Evolutionary conservation across 345 rosid genomes (phyloP).

Genomic region (Geranium brycei): DNA sequence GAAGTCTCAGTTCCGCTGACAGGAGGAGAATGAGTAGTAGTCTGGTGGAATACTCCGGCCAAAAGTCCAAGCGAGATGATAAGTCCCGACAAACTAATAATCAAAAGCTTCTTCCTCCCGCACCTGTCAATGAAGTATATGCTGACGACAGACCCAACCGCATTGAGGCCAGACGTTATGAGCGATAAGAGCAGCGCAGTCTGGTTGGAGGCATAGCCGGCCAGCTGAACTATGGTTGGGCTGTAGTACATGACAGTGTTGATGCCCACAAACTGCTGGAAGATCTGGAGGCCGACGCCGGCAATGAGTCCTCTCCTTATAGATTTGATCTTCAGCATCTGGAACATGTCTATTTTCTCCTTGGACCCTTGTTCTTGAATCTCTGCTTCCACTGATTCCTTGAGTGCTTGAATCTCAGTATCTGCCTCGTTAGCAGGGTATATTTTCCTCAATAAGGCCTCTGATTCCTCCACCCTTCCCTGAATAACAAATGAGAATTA

Average conservation of each 20-base stretch:
- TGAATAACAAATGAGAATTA: constrained; percentile 6
- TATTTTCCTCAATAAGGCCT: constrained; percentile 42
- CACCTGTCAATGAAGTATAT: constrained; percentile 58
- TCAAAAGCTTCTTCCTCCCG: constrained; percentile 71
- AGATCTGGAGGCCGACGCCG: constrained; percentile 75
- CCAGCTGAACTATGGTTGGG: constrained; percentile 68
- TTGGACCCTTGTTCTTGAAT: constrained; percentile 36
- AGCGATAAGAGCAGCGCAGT: constrained; percentile 74
- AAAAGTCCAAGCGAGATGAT: constrained; percentile 43
- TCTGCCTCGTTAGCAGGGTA: constrained; percentile 48
- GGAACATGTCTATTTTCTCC: constrained; percentile 39
- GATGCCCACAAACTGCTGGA: constrained; percentile 85
- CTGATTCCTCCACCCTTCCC: constrained; percentile 78
- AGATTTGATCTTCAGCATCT: constrained; percentile 39
- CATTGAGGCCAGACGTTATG: constrained; percentile 62
- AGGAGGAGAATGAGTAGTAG: constrained; percentile 40
- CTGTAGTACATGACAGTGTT: constrained; percentile 92
- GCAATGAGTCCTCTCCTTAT: constrained; percentile 62
- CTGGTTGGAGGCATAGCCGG: constrained; percentile 72
- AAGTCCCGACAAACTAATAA: constrained; percentile 54
- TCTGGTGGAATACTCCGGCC: constrained; percentile 53
- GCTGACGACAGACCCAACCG: constrained; percentile 55
- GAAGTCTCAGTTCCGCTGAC: constrained; percentile 28
- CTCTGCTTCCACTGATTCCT: constrained; percentile 57
- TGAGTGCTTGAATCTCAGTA: constrained; percentile 46